A percentile compares a stretch with the other conserved stretches of the same genome.
Conservation (phyloP, 768 basidiomycete genomes). For the Pleurotus platypus region DNA sequence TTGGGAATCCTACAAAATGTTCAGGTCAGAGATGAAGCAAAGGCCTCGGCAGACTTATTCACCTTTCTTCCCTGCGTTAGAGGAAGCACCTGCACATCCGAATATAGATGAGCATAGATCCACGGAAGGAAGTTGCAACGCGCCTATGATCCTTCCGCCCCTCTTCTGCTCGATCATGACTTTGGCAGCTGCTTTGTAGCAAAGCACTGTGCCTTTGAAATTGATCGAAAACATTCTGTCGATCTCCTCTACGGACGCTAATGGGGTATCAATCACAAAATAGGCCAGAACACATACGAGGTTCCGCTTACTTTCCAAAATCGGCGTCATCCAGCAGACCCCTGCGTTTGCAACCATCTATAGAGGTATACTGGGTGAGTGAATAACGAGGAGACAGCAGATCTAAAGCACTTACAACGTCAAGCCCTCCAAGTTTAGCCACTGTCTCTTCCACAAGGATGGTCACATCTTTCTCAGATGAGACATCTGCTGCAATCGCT, state of each 20-base stretch:
- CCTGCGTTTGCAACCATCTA: slow-evolving; percentile 2
- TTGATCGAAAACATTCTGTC: slow-evolving; percentile 25
- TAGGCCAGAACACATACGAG: neutral
- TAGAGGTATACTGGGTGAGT: neutral
- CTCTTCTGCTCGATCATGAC: slow-evolving; percentile 33
- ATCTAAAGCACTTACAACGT: slow-evolving; percentile 12
- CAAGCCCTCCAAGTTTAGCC: slow-evolving; percentile 15
- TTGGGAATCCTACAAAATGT: neutral
- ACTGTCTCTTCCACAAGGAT: slow-evolving; percentile 15
- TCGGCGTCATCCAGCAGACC: neutral
- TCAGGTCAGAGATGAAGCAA: neutral
- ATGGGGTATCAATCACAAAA: neutral
- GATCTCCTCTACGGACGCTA: slow-evolving; percentile 15
- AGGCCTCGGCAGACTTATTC: neutral
- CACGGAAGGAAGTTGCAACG: neutral
- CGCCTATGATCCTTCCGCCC: slow-evolving; percentile 31
- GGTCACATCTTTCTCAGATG: slow-evolving; percentile 19
- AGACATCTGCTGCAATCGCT: slow-evolving; percentile 17
- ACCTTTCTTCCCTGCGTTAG: slow-evolving; percentile 6
- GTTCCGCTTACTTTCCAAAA: neutral
- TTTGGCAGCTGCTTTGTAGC: slow-evolving; percentile 27
- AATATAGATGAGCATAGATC: too few species aligned
- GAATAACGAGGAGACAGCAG: neutral
- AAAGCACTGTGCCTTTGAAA: slow-evolving; percentile 25
- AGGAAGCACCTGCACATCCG: slow-evolving; percentile 15